phyloP scores from a whole-genome alignment of 495 filamentous ascomycete genomes.

The Xylaria sp. region DNA sequence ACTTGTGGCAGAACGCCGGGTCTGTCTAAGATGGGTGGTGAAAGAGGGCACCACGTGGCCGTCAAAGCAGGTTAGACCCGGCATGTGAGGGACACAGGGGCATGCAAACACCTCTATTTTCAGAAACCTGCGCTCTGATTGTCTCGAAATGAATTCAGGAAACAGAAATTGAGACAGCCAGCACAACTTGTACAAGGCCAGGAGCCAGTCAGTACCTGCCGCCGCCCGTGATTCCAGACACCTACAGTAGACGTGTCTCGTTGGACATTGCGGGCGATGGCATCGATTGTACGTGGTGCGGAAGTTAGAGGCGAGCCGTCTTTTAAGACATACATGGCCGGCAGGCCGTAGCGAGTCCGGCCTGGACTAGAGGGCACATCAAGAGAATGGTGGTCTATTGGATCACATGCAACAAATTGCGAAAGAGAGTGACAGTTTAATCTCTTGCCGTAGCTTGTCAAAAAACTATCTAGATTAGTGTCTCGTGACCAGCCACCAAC shows the following conservation, averaged over 20 bases:
- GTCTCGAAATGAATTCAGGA: background rate
- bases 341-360: constrained; percentile 12
- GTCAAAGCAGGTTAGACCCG: background rate
- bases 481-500: constrained; percentile 2
- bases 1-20: constrained; percentile 2
- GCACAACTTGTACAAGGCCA: background rate
- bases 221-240: constrained; percentile 9
- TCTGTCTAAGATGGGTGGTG: constrained; percentile 17
- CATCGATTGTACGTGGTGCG: constrained; percentile 24
- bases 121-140: constrained; percentile 2
- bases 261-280: constrained; percentile 23
- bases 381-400: background rate
- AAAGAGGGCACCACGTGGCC: constrained; percentile 20
- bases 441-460: background rate
- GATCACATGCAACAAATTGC: background rate
- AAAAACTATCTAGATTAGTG: background rate
- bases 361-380: background rate
- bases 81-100: constrained; percentile 12
- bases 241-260: background rate
- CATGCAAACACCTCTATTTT: constrained; percentile 15
- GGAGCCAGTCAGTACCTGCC: background rate
- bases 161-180: constrained; percentile 9
- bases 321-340: constrained; percentile 16
- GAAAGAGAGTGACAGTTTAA: background rate
- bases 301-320: constrained; percentile 22